Evolutionary conservation across 148 eudicot species (phyloP), one percentile per base, ranked within the genome.

Genomic region (Heliamphora exappendiculata): DNA sequence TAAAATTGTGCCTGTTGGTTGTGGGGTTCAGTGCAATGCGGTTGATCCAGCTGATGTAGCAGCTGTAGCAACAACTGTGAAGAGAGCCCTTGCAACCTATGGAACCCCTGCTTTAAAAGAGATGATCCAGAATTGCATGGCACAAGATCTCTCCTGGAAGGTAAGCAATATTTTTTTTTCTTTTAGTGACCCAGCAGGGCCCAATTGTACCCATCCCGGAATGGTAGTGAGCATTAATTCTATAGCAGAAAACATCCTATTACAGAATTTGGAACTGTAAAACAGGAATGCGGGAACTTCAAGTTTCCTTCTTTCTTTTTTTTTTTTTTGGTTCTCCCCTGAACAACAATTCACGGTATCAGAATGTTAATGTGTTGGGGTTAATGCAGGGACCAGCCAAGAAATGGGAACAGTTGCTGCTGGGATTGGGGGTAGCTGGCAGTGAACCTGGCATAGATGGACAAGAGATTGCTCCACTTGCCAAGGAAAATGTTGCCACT

Each of bases 111-210:
- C 85, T 33, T 73, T 87, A 49, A 33, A 58, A 37, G 91, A 95
- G 78, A 91, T 95, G 89, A 87, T 95, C 66, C 84, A 84, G 68
- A 95, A 93, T 77, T 86, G 96, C 87, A 95, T 95, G 99, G 91
- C 91, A 34, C 91, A 85, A 81, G 97, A 95, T 72, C 85, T 92
- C 59, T 93, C 99, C 34, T 95, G 99, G 99, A 95, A 95, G 98
- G 98, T 95, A 26, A 73, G 78, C n/a, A n/a, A n/a, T n/a, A n/a
- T n/a, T n/a, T n/a, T n/a, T n/a, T n/a, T n/a, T n/a, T n/a, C n/a
- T n/a, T n/a, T n/a, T n/a, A n/a, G n/a, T n/a, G n/a, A n/a, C n/a
- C n/a, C n/a, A n/a, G n/a, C n/a, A n/a, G n/a, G n/a, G n/a, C n/a
- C n/a, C n/a, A n/a, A n/a, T n/a, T n/a, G n/a, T n/a, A n/a, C n/a